These are phyloP conservation scores for Hydrangea macrophylla DNA, from an alignment of 148 eudicot genomes.

Conservation along the genomic window DNA sequence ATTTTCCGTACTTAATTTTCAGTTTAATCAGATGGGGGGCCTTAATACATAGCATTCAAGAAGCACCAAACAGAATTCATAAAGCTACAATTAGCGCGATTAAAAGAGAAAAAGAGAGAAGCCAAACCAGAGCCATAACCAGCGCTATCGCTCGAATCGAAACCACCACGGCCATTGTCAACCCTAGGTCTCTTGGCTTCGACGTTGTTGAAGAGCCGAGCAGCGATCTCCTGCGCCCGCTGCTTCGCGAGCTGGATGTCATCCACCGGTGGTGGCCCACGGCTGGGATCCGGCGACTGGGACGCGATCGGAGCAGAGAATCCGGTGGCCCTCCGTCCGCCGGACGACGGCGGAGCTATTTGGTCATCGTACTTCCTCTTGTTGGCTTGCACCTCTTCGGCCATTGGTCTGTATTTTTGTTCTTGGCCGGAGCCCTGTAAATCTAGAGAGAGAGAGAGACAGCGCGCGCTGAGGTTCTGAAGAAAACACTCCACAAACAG, in stretches of 20 bases:
- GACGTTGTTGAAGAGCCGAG: conserved; percentile 49
- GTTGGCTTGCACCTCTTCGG: conserved; percentile 60
- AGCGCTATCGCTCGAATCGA: conserved; percentile 35
- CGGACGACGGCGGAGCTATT: conserved; percentile 29
- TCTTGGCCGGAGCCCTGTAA: too few relatives aligned
- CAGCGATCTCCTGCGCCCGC: conserved; percentile 77
- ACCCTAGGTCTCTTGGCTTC: conserved; percentile 75
- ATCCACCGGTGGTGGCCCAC: conserved; percentile 37
- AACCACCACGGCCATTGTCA: conserved; percentile 50
- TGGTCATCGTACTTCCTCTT: conserved; percentile 82
- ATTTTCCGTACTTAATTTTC: too few relatives aligned
- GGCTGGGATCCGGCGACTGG: conserved; percentile 31
- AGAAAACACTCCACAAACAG: conserved; percentile 32
- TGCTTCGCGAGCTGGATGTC: conserved; percentile 63
- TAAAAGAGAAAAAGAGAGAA: neutral
- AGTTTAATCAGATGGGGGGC: too few relatives aligned
- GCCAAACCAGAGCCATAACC: conserved; percentile 20
- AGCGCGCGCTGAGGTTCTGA: conserved; percentile 5
- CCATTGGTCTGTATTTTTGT: conserved; percentile 56
- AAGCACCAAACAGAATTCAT: neutral
- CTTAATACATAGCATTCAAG: too few relatives aligned
- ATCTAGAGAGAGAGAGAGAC: conserved; percentile 10
- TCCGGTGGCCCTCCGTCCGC: conserved; percentile 54
- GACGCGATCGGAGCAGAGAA: conserved; percentile 52
- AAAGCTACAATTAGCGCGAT: too few relatives aligned